phyloP scores from a whole-genome alignment of 2,329 filamentous ascomycete genomes.

The Sphaerulina vaccinii region DNA sequence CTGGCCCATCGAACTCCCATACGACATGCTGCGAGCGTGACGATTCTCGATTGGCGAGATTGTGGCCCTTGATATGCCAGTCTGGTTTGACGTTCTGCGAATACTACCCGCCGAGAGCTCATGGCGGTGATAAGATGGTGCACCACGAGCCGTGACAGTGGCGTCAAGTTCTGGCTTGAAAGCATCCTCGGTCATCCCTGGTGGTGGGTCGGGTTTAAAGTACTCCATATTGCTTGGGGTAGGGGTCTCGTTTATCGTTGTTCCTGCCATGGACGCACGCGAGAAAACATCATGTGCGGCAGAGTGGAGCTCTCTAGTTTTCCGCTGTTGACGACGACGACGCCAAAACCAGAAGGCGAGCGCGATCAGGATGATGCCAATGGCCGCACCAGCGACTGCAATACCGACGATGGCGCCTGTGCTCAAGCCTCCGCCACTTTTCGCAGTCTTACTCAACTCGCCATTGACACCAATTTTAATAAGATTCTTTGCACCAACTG shows the following conservation, averaged over 20 bases:
- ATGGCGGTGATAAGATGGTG: slow-evolving; percentile 13
- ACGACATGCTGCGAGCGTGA: slow-evolving; percentile 13
- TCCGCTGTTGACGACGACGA: not conserved
- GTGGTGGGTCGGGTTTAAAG: slow-evolving; percentile 13
- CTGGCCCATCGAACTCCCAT: slow-evolving; percentile 13
- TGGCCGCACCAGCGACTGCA: slow-evolving; percentile 11
- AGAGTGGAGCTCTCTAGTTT: not conserved
- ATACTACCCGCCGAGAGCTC: slow-evolving; percentile 19
- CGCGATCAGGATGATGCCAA: slow-evolving; percentile 5
- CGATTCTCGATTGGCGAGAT: slow-evolving; percentile 21
- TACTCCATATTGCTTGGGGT: slow-evolving; percentile 11
- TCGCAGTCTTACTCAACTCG: too few species aligned
- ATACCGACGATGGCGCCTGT: slow-evolving; percentile 22
- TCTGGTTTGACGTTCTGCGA: slow-evolving; percentile 16
- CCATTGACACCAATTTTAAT: not conserved
- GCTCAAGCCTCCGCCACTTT: slow-evolving; percentile 5
- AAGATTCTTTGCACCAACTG: not conserved
- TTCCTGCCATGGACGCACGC: slow-evolving; percentile 18
- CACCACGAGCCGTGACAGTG: slow-evolving; percentile 8
- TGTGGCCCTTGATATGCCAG: slow-evolving; percentile 17
- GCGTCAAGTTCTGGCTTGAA: slow-evolving; percentile 25
- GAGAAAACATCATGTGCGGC: slow-evolving; percentile 1
- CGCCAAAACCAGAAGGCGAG: slow-evolving; percentile 15
- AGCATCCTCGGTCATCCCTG: slow-evolving; percentile 9
- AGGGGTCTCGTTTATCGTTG: slow-evolving; percentile 19